Evolutionary conservation across 169 alveolate species (phyloP).

Genomic region (Besnoitia besnoiti): DNA sequence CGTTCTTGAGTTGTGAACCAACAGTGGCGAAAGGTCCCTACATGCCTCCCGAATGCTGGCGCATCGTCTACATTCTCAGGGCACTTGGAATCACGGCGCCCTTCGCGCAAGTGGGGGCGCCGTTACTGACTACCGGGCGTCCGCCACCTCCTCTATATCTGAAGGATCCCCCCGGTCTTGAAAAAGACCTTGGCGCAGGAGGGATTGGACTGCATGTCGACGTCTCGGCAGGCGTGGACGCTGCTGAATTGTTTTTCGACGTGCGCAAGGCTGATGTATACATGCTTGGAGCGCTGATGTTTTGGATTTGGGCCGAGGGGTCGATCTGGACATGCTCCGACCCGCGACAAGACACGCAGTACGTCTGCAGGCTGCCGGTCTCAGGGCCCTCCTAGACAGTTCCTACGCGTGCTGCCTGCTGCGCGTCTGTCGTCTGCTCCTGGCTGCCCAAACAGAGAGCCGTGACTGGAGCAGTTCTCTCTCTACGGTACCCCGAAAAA

Average conservation of each 20-base stretch:
- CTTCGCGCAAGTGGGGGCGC: conserved; percentile 46
- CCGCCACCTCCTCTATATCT: conserved; percentile 62
- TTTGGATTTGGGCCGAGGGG: conserved; percentile 85
- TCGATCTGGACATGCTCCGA: conserved; percentile 82
- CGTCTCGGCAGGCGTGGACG: conserved; percentile 71
- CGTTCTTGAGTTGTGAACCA: conserved; percentile 82
- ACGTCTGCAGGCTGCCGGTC: neutral
- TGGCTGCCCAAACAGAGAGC: no score
- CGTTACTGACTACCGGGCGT: conserved; percentile 51
- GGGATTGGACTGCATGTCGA: neutral
- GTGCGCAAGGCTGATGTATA: conserved; percentile 80
- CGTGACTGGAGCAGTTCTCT: no score
- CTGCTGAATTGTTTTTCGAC: conserved; percentile 73
- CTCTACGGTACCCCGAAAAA: no score
- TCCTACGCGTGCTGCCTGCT: no score
- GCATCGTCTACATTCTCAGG: conserved; percentile 73
- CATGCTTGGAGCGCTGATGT: conserved; percentile 78
- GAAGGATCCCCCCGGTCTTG: neutral
- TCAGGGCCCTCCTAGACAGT: no score
- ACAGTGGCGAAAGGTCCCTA: conserved; percentile 85
- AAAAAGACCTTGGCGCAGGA: conserved; percentile 35
- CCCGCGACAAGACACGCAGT: conserved; percentile 77
- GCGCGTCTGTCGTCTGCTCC: no score
- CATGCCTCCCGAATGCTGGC: conserved; percentile 88
- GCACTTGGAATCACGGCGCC: conserved; percentile 47